Evolutionary conservation across 768 basidiomycete genomes (phyloP), one percentile per base, ranked within the genome.

Genomic region (Gyrodon lividus): DNA sequence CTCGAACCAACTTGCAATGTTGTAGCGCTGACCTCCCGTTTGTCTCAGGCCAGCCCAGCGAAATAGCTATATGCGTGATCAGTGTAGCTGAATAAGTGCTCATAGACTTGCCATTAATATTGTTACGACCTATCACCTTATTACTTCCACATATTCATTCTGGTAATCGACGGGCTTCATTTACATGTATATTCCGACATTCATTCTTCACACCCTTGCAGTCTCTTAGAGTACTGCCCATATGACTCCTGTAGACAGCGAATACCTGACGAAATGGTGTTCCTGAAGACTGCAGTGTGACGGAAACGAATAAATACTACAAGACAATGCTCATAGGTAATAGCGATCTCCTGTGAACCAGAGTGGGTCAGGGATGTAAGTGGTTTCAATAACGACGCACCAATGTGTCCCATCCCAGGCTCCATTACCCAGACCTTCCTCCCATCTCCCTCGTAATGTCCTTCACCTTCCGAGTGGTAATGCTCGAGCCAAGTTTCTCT

Each of bases 331-430:
- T 58, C 60, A 66, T 47, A 76, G 44, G 54, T 75, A 75, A 57
- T 76, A 75, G 23, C 74, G 73, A 57, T 75, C 74, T 23, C 73
- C 74, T 75, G 38, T 30, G 43, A 4, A 39, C 17, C 6, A 10
- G 10, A 30, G 8, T 3, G 12, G 5, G 35, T 64, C 2, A 57
- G 47, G 41, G 22, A 6, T 16, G 26, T 5, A 14, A 9, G 17
- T 6, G 12, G 24, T 42, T 26, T 35, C 12, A 5, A 17, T 31
- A 17, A 34, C 22, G 38, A 46, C 78, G 39, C 54, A 87, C 91
- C 91, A 46, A 93, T 92, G 48, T 91, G 88, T 0, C 92, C 92
- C 82, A 94, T 85, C 12, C 92, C 92, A 26, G 92, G 92, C 56
- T 89, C 81, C 74, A 93, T 84, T 13, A 87, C 75, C 87, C 91